A percentile compares a stretch with the other conserved stretches of the same genome.
Conservation (phyloP, 2,329 filamentous ascomycete genomes). For the Didymella glomerata region DNA sequence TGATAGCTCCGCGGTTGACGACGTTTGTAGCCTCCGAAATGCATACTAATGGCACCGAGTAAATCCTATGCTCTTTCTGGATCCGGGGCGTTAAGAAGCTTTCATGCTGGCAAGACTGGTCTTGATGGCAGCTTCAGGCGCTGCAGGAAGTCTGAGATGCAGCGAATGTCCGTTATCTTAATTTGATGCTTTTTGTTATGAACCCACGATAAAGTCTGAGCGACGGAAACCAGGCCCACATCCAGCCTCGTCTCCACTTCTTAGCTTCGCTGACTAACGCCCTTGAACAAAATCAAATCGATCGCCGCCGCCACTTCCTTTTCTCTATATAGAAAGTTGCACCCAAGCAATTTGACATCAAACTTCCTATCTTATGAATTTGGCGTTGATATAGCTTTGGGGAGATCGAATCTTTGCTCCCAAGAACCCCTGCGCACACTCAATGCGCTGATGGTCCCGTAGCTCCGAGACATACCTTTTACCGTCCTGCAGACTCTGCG, state of each 20-base stretch:
- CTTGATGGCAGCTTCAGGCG: not conserved
- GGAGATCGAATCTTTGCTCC: constrained; percentile 57
- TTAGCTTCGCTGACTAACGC: constrained; percentile 16
- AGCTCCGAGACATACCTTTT: constrained; percentile 45
- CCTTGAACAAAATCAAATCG: constrained; percentile 16
- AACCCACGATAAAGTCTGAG: not conserved
- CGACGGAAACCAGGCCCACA: not conserved
- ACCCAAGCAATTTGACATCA: constrained; percentile 66
- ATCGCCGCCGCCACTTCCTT: constrained; percentile 26
- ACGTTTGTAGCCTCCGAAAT: no score
- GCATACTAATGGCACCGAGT: not conserved
- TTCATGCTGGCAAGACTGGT: not conserved
- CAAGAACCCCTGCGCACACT: constrained; percentile 47
- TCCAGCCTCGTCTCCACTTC: constrained; percentile 3
- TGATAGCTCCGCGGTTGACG: no score
- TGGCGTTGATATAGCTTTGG: constrained; percentile 65
- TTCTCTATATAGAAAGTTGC: constrained; percentile 49
- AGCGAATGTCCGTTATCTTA: not conserved
- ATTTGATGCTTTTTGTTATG: not conserved
- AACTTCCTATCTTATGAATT: constrained; percentile 59
- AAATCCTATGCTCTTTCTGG: not conserved
- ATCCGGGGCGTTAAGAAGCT: not conserved
- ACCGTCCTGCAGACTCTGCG: not conserved
- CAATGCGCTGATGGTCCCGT: constrained; percentile 49
- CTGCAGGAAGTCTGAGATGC: not conserved